Evolutionary conservation across 108 stramenopile genomes (phyloP).

Genomic region (Fragilariopsis cylindrus): DNA sequence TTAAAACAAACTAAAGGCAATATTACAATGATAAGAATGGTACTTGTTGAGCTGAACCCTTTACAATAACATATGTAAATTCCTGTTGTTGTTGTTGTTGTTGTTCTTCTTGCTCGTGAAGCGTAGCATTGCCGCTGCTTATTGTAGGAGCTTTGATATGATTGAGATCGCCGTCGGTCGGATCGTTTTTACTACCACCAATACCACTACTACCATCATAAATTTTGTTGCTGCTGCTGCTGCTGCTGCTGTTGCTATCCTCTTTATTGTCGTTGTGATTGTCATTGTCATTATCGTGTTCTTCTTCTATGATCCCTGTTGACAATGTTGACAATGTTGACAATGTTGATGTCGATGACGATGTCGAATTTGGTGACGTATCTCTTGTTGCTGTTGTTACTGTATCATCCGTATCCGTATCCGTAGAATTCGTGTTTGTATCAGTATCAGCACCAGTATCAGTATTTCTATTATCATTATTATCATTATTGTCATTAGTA

Average conservation of each 20-base stretch:
- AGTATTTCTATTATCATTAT: background rate
- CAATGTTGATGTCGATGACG: background rate
- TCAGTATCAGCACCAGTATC: background rate
- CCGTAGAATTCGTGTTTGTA: background rate
- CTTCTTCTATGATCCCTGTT: conserved; percentile 14
- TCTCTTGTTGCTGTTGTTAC: background rate
- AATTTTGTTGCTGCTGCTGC: background rate
- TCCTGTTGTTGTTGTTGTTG: background rate
- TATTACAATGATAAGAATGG: background rate
- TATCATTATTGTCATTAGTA: background rate
- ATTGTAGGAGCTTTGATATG: background rate
- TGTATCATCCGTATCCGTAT: background rate
- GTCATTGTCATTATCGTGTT: background rate
- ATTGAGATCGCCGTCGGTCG: background rate
- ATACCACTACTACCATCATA: background rate
- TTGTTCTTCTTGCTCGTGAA: background rate
- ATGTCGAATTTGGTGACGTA: background rate
- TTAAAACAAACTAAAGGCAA: too few relatives aligned
- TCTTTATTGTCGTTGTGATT: background rate
- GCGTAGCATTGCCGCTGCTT: background rate
- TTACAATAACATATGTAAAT: conserved; percentile 14
- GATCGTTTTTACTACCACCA: background rate
- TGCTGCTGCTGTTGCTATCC: background rate
- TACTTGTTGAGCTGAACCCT: conserved; percentile 10
- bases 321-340: background rate